Conservation (phyloP, 192 early-diverging fungal genomes). For the Coemansia sp. region DNA sequence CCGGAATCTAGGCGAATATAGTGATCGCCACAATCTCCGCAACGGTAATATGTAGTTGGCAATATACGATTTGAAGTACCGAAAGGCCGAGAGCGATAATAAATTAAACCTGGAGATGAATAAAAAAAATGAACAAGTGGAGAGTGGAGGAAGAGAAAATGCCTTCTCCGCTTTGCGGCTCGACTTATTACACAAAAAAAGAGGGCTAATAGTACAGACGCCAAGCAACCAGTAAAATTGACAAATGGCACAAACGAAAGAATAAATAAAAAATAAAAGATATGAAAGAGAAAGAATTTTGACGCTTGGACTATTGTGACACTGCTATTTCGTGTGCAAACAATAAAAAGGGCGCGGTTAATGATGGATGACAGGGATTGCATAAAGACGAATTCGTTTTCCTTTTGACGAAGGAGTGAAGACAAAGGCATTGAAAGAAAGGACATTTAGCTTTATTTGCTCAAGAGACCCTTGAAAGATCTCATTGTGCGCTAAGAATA, state of each 20-base stretch:
- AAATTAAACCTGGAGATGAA: background rate
- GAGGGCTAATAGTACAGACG: background rate
- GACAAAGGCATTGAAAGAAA: slow-evolving; percentile 10
- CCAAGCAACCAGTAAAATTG: slow-evolving; percentile 1
- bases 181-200: background rate
- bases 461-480: slow-evolving; percentile 14
- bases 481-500: slow-evolving; percentile 10
- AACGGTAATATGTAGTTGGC: background rate
- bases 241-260: background rate
- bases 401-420: background rate
- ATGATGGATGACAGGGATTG: background rate
- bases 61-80: background rate
- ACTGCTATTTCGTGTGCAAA: slow-evolving; percentile 8
- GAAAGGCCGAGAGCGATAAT: background rate
- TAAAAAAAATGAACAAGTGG: background rate
- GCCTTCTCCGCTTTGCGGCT: background rate
- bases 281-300: slow-evolving; percentile 3
- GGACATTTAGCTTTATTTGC: background rate
- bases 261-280: slow-evolving; percentile 9
- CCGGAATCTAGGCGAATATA: background rate
- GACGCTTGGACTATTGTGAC: background rate
- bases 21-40: background rate
- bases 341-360: slow-evolving; percentile 5
- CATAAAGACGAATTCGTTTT: background rate
- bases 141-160: slow-evolving; percentile 3